phyloP scores from a whole-genome alignment of 176 grass and related monocot species.

The Ensete ventricosum region DNA sequence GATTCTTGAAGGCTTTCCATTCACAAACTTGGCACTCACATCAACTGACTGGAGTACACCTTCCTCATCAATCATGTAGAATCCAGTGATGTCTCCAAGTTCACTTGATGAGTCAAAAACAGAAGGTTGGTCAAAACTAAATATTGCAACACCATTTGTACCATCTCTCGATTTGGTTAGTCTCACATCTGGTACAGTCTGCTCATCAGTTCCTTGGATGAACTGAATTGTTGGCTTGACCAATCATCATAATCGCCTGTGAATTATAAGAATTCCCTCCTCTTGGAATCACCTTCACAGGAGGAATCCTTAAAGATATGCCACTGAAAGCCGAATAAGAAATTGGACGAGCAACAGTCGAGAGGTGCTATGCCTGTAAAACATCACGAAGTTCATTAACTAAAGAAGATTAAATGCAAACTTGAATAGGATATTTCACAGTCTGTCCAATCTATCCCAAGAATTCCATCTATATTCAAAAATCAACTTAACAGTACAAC shows the following conservation, averaged over 20 bases:
- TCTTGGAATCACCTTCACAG: background rate
- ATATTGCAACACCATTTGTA: conserved; percentile 65
- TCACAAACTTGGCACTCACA: conserved; percentile 84
- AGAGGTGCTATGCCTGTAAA: conserved; percentile 10
- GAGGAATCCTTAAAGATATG: conserved; percentile 34
- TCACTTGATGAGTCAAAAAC: conserved; percentile 85
- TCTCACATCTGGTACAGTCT: conserved; percentile 82
- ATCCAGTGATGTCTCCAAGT: conserved; percentile 80
- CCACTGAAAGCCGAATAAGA: conserved; percentile 39
- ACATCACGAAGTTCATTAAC: background rate
- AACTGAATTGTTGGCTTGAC: conserved; percentile 76
- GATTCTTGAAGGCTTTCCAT: conserved; percentile 55
- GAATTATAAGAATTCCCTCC: background rate
- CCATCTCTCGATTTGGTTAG: conserved; percentile 90
- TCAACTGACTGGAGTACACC: conserved; percentile 67
- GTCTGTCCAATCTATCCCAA: background rate
- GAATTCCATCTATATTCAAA: background rate
- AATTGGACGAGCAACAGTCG: conserved; percentile 20
- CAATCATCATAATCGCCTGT: conserved; percentile 34
- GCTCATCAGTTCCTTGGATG: conserved; percentile 87
- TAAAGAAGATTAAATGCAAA: background rate
- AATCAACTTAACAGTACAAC: background rate
- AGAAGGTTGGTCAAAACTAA: conserved; percentile 71
- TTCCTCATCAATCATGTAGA: conserved; percentile 88
- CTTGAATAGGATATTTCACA: background rate